phyloP scores from a whole-genome alignment of 352 stramenopile species.

The Phytophthora lateralis region DNA sequence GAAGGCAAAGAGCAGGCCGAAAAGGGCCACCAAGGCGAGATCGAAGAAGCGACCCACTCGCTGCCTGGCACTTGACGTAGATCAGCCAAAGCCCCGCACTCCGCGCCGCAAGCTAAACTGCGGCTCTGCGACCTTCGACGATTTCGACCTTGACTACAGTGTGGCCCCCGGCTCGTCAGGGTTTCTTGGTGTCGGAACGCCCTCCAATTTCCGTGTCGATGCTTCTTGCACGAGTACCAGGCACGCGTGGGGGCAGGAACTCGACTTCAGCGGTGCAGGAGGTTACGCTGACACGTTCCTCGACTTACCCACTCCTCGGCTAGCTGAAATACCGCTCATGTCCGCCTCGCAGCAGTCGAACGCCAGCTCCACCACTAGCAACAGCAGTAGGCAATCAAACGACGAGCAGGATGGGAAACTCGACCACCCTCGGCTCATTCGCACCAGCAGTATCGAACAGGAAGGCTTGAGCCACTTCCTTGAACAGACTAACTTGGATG shows the following conservation, averaged over 20 bases:
- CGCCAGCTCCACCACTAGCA: slow-evolving; percentile 17
- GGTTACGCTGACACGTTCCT: slow-evolving; percentile 73
- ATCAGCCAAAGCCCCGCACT: slow-evolving; percentile 66
- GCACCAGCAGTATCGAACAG: slow-evolving; percentile 74
- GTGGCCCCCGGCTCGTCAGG: slow-evolving; percentile 12
- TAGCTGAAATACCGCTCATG: slow-evolving; percentile 45
- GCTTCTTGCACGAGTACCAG: slow-evolving; percentile 39
- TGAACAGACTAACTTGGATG: slow-evolving; percentile 62
- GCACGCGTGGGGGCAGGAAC: slow-evolving; percentile 66
- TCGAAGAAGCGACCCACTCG: slow-evolving; percentile 69
- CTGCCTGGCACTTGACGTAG: slow-evolving; percentile 57
- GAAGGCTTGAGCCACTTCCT: slow-evolving; percentile 80
- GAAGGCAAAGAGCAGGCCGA: slow-evolving; percentile 50
- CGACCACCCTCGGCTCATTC: slow-evolving; percentile 62
- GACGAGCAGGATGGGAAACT: slow-evolving; percentile 31
- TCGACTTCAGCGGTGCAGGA: slow-evolving; percentile 51
- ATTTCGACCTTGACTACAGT: slow-evolving; percentile 47
- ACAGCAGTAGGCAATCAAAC: slow-evolving; percentile 18
- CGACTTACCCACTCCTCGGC: slow-evolving; percentile 73
- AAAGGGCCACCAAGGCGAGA: slow-evolving; percentile 20
- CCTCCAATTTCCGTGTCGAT: slow-evolving; percentile 61
- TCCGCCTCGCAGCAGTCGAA: slow-evolving; percentile 31
- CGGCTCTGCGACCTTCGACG: slow-evolving; percentile 61
- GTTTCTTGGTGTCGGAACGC: slow-evolving; percentile 70
- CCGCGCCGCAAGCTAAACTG: slow-evolving; percentile 70